Evolutionary conservation across 805 yeast genomes (phyloP).

Genomic region (Candida maltosa): DNA sequence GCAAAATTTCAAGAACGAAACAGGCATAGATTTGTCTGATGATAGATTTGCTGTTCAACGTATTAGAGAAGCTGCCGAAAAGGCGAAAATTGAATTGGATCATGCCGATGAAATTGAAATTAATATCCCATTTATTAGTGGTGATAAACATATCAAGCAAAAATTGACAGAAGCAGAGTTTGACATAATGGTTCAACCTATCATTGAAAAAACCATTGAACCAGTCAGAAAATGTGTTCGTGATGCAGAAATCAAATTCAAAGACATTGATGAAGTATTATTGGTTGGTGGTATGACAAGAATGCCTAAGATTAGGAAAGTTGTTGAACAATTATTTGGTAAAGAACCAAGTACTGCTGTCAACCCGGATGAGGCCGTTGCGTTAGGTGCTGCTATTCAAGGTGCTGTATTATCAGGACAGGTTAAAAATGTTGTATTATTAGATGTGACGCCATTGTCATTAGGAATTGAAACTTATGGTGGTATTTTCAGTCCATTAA

Average conservation of each 20-base stretch:
- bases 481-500: conserved; percentile 76
- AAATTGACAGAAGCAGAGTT: conserved; percentile 63
- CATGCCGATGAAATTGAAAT: conserved; percentile 60
- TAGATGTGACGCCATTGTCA: conserved; percentile 82
- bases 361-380: conserved; percentile 93
- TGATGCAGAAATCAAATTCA: conserved; percentile 66
- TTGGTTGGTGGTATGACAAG: conserved; percentile 89
- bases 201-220: conserved; percentile 64
- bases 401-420: conserved; percentile 86
- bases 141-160: conserved; percentile 58
- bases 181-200: conserved; percentile 61
- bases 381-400: conserved; percentile 86
- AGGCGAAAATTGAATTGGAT: conserved; percentile 70
- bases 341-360: conserved; percentile 69
- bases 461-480: conserved; percentile 84
- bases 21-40: conserved; percentile 45
- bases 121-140: conserved; percentile 66
- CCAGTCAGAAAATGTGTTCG: conserved; percentile 73
- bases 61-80: conserved; percentile 77
- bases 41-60: conserved; percentile 66
- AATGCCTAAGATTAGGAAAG: conserved; percentile 74
- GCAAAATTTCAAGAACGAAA: conserved; percentile 51
- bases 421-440: conserved; percentile 68
- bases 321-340: conserved; percentile 57
- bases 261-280: conserved; percentile 70